Conservation (phyloP, 108 stramenopile species). For the Nitzschia putrida region DNA sequence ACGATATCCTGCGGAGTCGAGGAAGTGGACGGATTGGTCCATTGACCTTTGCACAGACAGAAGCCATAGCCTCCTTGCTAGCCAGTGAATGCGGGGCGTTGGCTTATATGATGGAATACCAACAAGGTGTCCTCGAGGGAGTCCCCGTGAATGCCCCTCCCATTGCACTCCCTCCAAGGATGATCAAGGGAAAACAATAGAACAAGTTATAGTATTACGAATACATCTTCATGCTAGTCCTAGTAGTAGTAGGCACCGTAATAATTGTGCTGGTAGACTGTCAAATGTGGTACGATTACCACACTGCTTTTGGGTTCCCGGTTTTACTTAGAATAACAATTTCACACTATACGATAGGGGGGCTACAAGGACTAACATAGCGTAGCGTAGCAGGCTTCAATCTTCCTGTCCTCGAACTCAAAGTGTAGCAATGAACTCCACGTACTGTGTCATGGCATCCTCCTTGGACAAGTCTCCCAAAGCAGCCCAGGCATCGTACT, state of each 20-base stretch:
- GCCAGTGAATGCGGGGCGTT: constrained; percentile 85
- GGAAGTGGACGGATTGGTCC: constrained; percentile 78
- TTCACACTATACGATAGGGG: no score
- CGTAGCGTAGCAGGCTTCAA: no score
- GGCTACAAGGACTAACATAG: no score
- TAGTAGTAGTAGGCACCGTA: no score
- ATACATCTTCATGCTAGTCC: constrained; percentile 23
- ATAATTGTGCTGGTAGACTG: no score
- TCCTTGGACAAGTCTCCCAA: constrained; percentile 30
- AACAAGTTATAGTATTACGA: constrained; percentile 1
- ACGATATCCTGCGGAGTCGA: constrained; percentile 79
- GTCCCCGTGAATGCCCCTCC: constrained; percentile 67
- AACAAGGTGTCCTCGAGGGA: constrained; percentile 56
- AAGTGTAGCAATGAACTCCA: constrained; percentile 20
- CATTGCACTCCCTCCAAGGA: constrained; percentile 80
- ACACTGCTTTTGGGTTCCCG: no score
- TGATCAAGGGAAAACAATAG: constrained; percentile 26
- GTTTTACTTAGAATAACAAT: no score
- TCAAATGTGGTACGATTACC: no score
- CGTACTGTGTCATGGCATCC: constrained; percentile 41
- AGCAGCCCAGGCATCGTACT: constrained; percentile 35
- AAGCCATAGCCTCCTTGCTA: constrained; percentile 76
- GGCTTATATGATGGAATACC: constrained; percentile 82
- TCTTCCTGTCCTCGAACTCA: background rate
- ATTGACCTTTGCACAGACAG: constrained; percentile 74